Evolutionary conservation across 2,329 filamentous ascomycete species (phyloP).

Genomic region (Aureobasidium sp.): DNA sequence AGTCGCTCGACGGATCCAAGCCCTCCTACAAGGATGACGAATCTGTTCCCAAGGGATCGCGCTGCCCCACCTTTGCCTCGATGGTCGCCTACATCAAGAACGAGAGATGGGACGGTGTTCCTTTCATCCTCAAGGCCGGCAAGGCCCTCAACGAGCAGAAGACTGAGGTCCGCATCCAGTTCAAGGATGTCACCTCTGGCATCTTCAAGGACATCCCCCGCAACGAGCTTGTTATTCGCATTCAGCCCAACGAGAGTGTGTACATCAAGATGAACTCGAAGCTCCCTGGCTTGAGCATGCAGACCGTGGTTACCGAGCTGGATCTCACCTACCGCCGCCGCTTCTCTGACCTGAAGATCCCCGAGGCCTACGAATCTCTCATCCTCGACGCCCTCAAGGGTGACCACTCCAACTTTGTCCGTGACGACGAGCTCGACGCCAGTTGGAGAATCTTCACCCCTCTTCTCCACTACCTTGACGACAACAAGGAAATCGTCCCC

Average conservation of each 20-base stretch:
- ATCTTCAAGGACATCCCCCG: constrained; percentile 99
- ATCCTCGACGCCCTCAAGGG: constrained; percentile 97
- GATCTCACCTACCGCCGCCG: constrained; percentile 96
- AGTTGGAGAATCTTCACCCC: constrained; percentile 99
- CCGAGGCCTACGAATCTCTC: constrained; percentile 95
- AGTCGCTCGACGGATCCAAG: constrained; percentile 91
- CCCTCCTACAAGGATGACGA: constrained; percentile 98
- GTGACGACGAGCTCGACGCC: constrained; percentile 92
- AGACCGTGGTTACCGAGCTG: constrained; percentile 96
- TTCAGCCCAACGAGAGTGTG: constrained; percentile 98
- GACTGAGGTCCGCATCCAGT: constrained; percentile 98
- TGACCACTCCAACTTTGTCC: constrained; percentile 98
- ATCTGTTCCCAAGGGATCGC: constrained; percentile 91
- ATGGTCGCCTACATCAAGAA: constrained; percentile 99
- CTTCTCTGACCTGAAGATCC: constrained; percentile 98
- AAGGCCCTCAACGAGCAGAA: constrained; percentile 99
- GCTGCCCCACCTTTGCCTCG: constrained; percentile 96
- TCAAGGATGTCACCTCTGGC: constrained; percentile 97
- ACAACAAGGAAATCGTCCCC: constrained; percentile 98
- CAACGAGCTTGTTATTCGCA: constrained; percentile 98
- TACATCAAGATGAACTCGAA: constrained; percentile 99
- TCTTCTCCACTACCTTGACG: constrained; percentile 93
- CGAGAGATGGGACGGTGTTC: constrained; percentile 97
- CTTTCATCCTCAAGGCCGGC: constrained; percentile 98
- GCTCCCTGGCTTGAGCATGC: constrained; percentile 95